These are phyloP conservation scores for Cicer cuneatum DNA, from an alignment of 306 rosid genomes.

Conservation along the genomic window DNA sequence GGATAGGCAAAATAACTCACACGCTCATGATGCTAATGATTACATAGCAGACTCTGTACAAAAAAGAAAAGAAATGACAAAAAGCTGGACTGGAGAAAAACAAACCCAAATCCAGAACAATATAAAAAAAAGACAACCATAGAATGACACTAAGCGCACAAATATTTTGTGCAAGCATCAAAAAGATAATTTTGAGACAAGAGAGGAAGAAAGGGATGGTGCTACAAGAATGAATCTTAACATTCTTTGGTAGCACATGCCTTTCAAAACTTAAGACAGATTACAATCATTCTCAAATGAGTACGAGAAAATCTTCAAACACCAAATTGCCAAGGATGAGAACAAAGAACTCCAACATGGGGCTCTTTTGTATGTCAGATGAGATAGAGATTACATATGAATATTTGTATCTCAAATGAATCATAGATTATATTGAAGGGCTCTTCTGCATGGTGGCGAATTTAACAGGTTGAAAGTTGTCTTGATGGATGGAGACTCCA, in stretches of 20 bases:
- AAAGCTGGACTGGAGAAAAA: slow-evolving; percentile 62
- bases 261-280: slow-evolving; percentile 74
- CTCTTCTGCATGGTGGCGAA: slow-evolving; percentile 87
- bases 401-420: slow-evolving; percentile 45
- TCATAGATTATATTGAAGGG: slow-evolving; percentile 79
- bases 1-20: slow-evolving; percentile 74
- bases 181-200: slow-evolving; percentile 32
- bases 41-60: slow-evolving; percentile 68
- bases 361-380: slow-evolving; percentile 40
- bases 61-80: slow-evolving; percentile 50
- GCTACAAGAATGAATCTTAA: slow-evolving; percentile 72
- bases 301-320: slow-evolving; percentile 45
- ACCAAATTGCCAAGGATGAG: slow-evolving; percentile 34
- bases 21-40: slow-evolving; percentile 67
- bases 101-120: slow-evolving; percentile 66
- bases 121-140: slow-evolving; percentile 55
- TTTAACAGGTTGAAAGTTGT: slow-evolving; percentile 61
- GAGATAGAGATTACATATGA: slow-evolving; percentile 31
- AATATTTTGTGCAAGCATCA: slow-evolving; percentile 51
- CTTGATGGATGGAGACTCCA: slow-evolving; percentile 75
- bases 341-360: slow-evolving; percentile 36
- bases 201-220: slow-evolving; percentile 51
- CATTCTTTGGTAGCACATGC: slow-evolving; percentile 62
- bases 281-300: slow-evolving; percentile 62
- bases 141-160: slow-evolving; percentile 70